Percentiles rank a stretch among this genome's conserved stretches.
Conservation (phyloP, 2,329 filamentous ascomycete genomes). For the Colletotrichum orbiculare region DNA sequence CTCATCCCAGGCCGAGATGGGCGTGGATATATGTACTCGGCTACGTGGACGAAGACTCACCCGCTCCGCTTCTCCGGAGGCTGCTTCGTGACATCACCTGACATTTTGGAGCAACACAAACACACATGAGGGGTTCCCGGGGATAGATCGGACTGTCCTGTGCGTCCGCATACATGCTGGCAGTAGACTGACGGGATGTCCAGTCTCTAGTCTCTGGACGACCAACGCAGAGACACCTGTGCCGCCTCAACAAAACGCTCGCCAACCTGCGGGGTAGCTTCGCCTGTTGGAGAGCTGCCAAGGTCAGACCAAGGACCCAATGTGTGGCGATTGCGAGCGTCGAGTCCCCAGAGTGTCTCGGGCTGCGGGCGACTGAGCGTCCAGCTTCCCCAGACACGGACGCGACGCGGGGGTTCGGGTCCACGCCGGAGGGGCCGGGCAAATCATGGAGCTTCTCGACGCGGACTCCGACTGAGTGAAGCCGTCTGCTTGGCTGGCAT, state of each 20-base stretch:
- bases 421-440: no score
- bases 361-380: not conserved
- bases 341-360: no score
- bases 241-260: constrained; percentile 20
- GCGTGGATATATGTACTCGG: constrained; percentile 7
- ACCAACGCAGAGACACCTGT: not conserved
- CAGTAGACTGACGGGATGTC: not conserved
- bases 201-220: not conserved
- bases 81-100: constrained; percentile 33
- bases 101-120: constrained; percentile 3
- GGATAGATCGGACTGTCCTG: constrained; percentile 25
- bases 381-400: not conserved
- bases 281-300: constrained; percentile 3
- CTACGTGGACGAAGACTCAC: not conserved
- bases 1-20: not conserved
- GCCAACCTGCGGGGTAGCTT: constrained; percentile 1
- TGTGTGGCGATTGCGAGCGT: no score
- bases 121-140: constrained; percentile 23
- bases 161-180: not conserved
- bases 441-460: no score
- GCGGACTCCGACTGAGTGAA: not conserved
- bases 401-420: no score
- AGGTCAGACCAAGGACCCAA: constrained; percentile 5
- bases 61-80: constrained; percentile 17
- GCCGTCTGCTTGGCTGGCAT: not conserved